phyloP scores from a whole-genome alignment of 116 monocot genomes.

The Trichopus zeylanicus region DNA sequence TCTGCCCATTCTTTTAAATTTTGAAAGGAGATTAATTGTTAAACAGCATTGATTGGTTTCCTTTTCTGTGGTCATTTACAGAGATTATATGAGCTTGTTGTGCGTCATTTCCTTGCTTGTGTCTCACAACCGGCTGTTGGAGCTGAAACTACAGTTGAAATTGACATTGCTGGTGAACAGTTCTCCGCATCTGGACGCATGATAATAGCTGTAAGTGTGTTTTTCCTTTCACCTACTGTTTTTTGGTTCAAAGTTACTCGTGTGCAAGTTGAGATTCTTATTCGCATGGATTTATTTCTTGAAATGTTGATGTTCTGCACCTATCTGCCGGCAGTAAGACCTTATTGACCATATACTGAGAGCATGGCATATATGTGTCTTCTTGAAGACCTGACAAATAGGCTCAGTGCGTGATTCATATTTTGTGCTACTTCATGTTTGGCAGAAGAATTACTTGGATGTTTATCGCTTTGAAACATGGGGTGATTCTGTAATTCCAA shows the following conservation, averaged over 20 bases:
- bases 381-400: no score
- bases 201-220: constrained; percentile 57
- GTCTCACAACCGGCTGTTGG: constrained; percentile 95
- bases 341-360: no score
- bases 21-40: not conserved
- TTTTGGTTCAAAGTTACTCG: not conserved
- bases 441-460: constrained; percentile 93
- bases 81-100: constrained; percentile 93
- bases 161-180: constrained; percentile 92
- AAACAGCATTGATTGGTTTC: not conserved
- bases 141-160: constrained; percentile 89
- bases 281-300: not conserved
- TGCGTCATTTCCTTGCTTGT: constrained; percentile 97
- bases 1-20: not conserved
- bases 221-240: not conserved
- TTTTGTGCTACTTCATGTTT: constrained; percentile 12
- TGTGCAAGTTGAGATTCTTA: no score
- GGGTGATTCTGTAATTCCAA: constrained; percentile 83
- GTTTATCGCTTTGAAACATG: constrained; percentile 88
- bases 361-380: no score
- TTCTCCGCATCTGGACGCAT: constrained; percentile 87
- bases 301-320: not conserved
- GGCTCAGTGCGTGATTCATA: no score
- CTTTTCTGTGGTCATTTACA: constrained; percentile 16
- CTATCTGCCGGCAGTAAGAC: not conserved